Evolutionary conservation across 2,329 filamentous ascomycete genomes (phyloP), one percentile per base, ranked within the genome.

Genomic region (Claviceps pazoutovae): DNA sequence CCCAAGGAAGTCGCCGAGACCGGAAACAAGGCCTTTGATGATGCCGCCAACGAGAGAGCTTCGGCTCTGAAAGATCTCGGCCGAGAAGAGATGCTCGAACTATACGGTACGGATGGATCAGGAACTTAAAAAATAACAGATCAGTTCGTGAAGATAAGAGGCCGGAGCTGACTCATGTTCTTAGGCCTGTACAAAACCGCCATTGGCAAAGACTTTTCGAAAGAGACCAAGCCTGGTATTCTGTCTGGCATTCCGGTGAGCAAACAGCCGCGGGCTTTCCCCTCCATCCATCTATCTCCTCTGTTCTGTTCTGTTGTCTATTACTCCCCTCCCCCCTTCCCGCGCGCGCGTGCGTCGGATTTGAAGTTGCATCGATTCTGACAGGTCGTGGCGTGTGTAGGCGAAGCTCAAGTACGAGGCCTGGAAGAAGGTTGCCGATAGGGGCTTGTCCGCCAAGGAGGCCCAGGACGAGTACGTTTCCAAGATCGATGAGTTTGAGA

Each of bases 401-500:
- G 30, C 23, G 5, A 48, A 34, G 16, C 26, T 19, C 46, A 52
- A 43, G 46, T 49, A 52, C 50, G 30, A 52, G 9, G 50, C 50
- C 7, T 52, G 37, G 37, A 52, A 48, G 19, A 76, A 82, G 64
- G 62, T 82, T 56, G 78, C 80, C 62, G 78, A 89, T 55, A 75
- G 82, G 54, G 79, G 76, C 49, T 65, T 81, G 58, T 79, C 75
- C 55, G 63, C 78, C 55, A 76, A 83, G 57, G 68, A 82, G 57
- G 89, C 89, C 19, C 84, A 94, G 78, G 74, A 80, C 66, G 72
- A 78, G 64, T 96, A 95, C 71, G 78, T 94, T 61, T 73, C 75
- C 59, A 72, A 84, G 55, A 80, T 93, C 57, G 81, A 88, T 68
- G 67, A 73, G 62, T 69, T 94, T 63, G 47, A 48, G 19, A 88